phyloP scores from a whole-genome alignment of 306 rosid species.

The Lagenaria siceraria region DNA sequence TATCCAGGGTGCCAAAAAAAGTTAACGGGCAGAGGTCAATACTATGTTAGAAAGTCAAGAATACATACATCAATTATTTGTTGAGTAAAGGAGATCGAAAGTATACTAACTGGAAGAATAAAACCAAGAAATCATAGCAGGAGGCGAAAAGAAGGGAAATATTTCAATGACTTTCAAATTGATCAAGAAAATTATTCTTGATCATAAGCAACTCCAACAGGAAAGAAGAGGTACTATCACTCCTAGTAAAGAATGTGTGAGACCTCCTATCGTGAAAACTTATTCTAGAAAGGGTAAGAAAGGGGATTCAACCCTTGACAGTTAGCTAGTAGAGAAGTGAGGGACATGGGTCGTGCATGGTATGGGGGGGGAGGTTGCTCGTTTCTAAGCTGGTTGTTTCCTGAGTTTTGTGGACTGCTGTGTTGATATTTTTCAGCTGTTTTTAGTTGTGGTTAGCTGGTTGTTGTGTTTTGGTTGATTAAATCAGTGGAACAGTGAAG shows the following conservation, averaged over 20 bases:
- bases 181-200: neutral
- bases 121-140: neutral
- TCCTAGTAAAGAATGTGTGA: neutral
- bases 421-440: no score
- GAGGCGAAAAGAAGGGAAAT: neutral
- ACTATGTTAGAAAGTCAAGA: neutral
- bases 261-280: no score
- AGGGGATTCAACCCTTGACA: no score
- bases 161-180: neutral
- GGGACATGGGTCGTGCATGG: no score
- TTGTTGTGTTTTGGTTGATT: no score
- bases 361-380: no score
- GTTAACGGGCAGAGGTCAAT: neutral
- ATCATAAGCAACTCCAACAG: neutral
- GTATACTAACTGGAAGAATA: neutral
- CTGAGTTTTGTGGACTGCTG: no score
- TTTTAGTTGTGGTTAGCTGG: no score
- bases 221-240: neutral
- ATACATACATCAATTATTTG: neutral
- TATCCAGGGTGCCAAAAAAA: neutral
- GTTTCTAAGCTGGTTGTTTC: no score
- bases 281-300: no score
- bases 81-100: neutral
- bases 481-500: no score
- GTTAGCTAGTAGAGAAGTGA: no score